Evolutionary conservation across 257 asterid genomes (phyloP).

Genomic region (Nicotiana tomentosiformis): DNA sequence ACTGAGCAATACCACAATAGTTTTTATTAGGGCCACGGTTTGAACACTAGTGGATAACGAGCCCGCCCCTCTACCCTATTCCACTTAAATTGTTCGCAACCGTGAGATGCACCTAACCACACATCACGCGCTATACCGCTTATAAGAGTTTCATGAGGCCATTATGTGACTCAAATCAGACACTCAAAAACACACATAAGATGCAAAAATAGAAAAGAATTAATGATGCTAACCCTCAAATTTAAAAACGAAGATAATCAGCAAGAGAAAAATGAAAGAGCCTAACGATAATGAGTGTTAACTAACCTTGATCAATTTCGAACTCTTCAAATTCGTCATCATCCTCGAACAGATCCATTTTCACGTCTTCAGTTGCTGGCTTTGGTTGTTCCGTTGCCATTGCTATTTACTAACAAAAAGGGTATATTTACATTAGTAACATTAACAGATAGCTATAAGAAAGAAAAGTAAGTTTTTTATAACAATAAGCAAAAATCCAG

Average conservation of each 20-base stretch:
- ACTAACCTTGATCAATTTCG: conserved; percentile 52
- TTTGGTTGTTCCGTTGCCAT: conserved; percentile 78
- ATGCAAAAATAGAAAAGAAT: too few species aligned
- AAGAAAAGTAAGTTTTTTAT: background rate
- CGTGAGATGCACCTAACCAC: background rate
- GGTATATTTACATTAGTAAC: background rate
- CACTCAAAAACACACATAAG: too few species aligned
- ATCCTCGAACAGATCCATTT: conserved; percentile 75
- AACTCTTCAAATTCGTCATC: conserved; percentile 92
- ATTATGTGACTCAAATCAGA: too few species aligned
- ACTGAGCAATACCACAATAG: too few species aligned
- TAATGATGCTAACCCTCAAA: background rate
- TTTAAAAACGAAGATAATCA: background rate
- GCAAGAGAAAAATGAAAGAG: background rate
- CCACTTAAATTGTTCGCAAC: background rate
- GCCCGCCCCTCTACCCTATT: background rate
- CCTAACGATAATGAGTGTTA: background rate
- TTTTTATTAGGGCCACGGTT: background rate
- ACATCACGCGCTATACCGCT: background rate
- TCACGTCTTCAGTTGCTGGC: conserved; percentile 53
- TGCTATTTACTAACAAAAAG: background rate
- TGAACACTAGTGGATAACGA: background rate
- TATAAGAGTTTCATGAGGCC: too few species aligned
- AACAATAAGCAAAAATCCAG: background rate
- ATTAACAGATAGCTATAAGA: background rate